These are phyloP conservation scores for Uronychia setigera DNA, from an alignment of 73 alveolate species.

Conservation along the genomic window DNA sequence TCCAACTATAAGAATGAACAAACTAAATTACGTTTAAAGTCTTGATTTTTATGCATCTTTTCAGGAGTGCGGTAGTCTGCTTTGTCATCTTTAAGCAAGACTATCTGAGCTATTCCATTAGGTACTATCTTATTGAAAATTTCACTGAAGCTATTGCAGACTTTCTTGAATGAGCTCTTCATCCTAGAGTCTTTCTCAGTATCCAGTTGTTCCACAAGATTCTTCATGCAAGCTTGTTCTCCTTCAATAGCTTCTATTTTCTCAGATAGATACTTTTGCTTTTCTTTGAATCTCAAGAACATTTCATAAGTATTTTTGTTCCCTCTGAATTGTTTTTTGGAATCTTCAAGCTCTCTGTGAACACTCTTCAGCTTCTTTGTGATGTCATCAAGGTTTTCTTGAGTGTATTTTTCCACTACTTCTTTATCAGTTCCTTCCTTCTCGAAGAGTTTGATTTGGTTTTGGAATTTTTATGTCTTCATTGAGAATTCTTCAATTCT, in stretches of 20 bases:
- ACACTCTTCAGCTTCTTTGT: not conserved
- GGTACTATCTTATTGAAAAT: constrained; percentile 82
- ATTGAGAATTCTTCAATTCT: not conserved
- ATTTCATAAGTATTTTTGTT: not conserved
- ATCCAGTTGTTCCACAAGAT: not conserved
- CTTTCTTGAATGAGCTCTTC: constrained; percentile 51
- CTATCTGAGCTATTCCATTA: constrained; percentile 78
- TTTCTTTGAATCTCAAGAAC: not conserved
- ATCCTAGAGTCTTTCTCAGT: not conserved
- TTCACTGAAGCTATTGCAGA: constrained; percentile 68
- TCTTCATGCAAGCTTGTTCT: not conserved
- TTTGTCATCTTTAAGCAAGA: constrained; percentile 72
- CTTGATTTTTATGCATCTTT: not conserved
- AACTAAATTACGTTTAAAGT: not conserved
- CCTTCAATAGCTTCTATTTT: not conserved
- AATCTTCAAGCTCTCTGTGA: not conserved
- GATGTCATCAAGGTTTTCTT: not conserved
- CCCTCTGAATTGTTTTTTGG: not conserved
- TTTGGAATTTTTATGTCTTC: not conserved
- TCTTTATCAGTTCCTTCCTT: not conserved
- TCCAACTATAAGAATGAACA: not conserved
- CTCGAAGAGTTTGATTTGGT: not conserved
- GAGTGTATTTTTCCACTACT: not conserved
- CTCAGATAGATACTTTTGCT: not conserved
- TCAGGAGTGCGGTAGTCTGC: constrained; percentile 10